A percentile compares a stretch with the other conserved stretches of the same genome.
These are phyloP conservation scores for Aegilops sharonensis DNA, from an alignment of 176 grass and related monocot genomes.

Conservation along the genomic window DNA sequence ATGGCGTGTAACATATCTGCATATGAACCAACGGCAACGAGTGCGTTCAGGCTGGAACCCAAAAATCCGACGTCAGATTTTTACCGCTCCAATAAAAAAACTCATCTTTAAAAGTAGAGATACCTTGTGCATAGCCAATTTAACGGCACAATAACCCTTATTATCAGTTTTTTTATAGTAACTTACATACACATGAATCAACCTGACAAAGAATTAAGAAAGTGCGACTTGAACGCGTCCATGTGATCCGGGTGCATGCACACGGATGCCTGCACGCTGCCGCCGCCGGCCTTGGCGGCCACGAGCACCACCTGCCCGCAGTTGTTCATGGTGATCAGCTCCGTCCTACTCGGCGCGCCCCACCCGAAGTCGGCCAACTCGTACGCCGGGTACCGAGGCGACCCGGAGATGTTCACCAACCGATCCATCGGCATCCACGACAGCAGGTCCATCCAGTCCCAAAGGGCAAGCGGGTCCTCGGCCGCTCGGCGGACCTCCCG, in stretches of 20 bases:
- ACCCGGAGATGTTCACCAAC: not conserved
- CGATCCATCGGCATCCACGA: not conserved
- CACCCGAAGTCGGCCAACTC: not conserved
- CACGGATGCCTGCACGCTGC: not conserved
- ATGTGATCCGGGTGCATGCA: not conserved
- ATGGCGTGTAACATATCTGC: too few relatives aligned
- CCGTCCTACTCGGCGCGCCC: not conserved
- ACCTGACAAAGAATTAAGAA: not conserved
- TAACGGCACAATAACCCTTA: too few relatives aligned
- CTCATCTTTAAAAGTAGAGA: too few relatives aligned
- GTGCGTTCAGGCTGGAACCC: too few relatives aligned
- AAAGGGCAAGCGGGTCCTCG: not conserved
- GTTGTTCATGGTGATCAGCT: conserved; percentile 2
- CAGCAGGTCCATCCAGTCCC: not conserved
- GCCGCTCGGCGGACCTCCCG: not conserved
- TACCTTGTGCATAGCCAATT: too few relatives aligned
- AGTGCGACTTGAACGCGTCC: not conserved
- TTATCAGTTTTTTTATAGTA: too few relatives aligned
- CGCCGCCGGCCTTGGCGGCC: not conserved
- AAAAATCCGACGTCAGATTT: too few relatives aligned
- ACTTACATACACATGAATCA: not conserved
- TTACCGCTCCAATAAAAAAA: too few relatives aligned
- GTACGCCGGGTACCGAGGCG: not conserved
- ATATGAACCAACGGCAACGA: too few relatives aligned
- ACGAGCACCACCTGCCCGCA: conserved; percentile 5